phyloP scores from a whole-genome alignment of 2,329 filamentous ascomycete genomes.

The Nigrograna mackinnonii region DNA sequence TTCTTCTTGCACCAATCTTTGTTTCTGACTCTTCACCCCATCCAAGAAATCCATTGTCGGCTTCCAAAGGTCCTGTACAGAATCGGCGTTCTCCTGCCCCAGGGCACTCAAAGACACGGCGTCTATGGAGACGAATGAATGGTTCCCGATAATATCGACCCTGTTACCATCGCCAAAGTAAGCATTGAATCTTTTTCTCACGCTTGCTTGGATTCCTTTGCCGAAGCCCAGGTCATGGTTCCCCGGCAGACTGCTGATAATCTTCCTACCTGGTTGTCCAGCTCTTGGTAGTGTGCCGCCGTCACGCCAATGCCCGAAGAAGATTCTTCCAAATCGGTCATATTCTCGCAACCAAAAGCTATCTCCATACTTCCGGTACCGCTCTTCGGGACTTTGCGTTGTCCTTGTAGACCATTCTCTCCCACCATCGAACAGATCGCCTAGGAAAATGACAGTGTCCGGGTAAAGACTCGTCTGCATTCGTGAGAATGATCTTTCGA shows the following conservation, averaged over 20 bases:
- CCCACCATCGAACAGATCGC: slow-evolving; percentile 93
- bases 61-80: slow-evolving; percentile 67
- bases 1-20: slow-evolving; percentile 70
- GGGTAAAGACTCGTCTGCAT: slow-evolving; percentile 78
- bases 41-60: slow-evolving; percentile 78
- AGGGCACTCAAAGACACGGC: slow-evolving; percentile 83
- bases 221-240: slow-evolving; percentile 97
- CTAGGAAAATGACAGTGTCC: slow-evolving; percentile 87
- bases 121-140: slow-evolving; percentile 92
- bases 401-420: slow-evolving; percentile 83
- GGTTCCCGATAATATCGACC: slow-evolving; percentile 90
- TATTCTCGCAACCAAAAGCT: slow-evolving; percentile 89
- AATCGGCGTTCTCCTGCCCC: slow-evolving; percentile 56
- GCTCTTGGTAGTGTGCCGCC: slow-evolving; percentile 58
- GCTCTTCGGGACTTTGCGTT: slow-evolving; percentile 61
- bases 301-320: slow-evolving; percentile 70
- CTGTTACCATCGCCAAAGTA: slow-evolving; percentile 93
- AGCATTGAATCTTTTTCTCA: slow-evolving; percentile 80
- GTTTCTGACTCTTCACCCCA: slow-evolving; percentile 65
- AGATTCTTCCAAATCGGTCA: slow-evolving; percentile 81
- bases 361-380: slow-evolving; percentile 76
- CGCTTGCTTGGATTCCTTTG: slow-evolving; percentile 76
- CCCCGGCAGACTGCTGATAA: slow-evolving; percentile 85
- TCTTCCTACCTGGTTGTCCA: slow-evolving; percentile 70
- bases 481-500: slow-evolving; percentile 78